Evolutionary conservation across 768 basidiomycete species (phyloP).

Genomic region (Leccinum subtestaceum): DNA sequence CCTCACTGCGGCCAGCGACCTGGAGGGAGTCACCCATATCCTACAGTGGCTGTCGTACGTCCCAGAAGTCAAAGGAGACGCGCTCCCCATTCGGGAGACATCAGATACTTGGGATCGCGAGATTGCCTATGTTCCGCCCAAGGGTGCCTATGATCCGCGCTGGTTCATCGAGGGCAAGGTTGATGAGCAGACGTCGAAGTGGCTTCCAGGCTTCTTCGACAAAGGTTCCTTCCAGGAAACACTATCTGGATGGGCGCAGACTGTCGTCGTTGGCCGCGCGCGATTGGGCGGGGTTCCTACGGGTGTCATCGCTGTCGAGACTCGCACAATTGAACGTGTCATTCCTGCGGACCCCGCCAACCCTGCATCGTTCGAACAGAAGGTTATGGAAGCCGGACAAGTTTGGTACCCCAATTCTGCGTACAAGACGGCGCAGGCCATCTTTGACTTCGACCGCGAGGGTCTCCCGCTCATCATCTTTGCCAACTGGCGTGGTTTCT

Average conservation of each 20-base stretch:
- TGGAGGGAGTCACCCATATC: conserved; percentile 93
- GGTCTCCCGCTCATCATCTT: conserved; percentile 96
- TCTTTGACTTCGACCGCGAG: conserved; percentile 98
- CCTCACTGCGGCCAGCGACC: conserved; percentile 89
- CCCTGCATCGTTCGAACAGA: conserved; percentile 92
- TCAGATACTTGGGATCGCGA: conserved; percentile 89
- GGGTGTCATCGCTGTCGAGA: conserved; percentile 98
- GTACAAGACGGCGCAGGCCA: conserved; percentile 98
- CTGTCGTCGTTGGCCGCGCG: conserved; percentile 95
- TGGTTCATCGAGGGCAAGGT: conserved; percentile 97
- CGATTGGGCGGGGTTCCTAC: conserved; percentile 95
- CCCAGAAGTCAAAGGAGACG: conserved; percentile 75
- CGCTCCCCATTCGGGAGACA: conserved; percentile 74
- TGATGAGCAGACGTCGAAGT: conserved; percentile 76
- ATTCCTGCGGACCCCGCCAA: conserved; percentile 98
- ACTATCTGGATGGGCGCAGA: conserved; percentile 98
- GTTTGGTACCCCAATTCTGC: conserved; percentile 99
- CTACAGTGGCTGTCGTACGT: conserved; percentile 94
- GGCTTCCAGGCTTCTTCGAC: conserved; percentile 93
- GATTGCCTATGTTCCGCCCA: conserved; percentile 86
- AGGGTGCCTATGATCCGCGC: conserved; percentile 93
- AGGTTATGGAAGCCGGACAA: conserved; percentile 99
- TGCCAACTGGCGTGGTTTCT: conserved; percentile 99
- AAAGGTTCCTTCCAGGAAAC: conserved; percentile 98
- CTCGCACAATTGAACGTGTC: conserved; percentile 93